Conservation (phyloP, 169 alveolate genomes). For the Babesia sp. region DNA sequence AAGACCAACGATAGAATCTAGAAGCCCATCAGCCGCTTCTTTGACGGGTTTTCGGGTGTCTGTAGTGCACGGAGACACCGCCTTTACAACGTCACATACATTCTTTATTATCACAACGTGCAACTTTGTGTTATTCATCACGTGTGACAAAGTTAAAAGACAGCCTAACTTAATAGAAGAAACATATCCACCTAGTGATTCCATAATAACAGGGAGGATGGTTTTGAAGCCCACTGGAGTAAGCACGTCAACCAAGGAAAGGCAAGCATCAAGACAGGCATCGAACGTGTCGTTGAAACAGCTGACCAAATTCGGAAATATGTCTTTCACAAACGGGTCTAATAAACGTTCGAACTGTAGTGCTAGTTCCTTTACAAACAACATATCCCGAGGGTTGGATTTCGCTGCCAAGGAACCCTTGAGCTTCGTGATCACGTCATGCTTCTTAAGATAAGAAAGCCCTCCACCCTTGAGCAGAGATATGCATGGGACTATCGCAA, state of each 20-base stretch:
- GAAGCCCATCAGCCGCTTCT: conserved; percentile 30
- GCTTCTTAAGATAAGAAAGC: conserved; percentile 32
- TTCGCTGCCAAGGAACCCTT: conserved; percentile 7
- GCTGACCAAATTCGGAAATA: conserved; percentile 19
- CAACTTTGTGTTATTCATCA: conserved; percentile 10
- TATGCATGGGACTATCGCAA: conserved; percentile 35
- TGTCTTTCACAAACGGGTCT: conserved; percentile 39
- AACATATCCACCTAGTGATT: conserved; percentile 3
- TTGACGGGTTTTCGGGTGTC: conserved; percentile 39
- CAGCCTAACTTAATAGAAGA: conserved; percentile 26
- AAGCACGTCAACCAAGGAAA: conserved; percentile 1
- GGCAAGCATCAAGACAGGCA: background rate
- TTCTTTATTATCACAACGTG: conserved; percentile 21
- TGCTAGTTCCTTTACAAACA: conserved; percentile 14
- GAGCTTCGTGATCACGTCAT: conserved; percentile 25
- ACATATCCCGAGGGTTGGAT: background rate
- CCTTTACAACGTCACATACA: conserved; percentile 25
- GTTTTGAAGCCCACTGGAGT: conserved; percentile 35
- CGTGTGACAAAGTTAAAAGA: conserved; percentile 17
- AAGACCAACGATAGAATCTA: conserved; percentile 34
- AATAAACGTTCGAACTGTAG: conserved; percentile 32
- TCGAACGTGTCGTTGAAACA: conserved; percentile 21
- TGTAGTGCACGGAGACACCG: conserved; percentile 37
- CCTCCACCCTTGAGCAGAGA: conserved; percentile 47
- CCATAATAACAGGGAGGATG: conserved; percentile 5